Conservation (phyloP, 1,139 yeast genomes). For the Keqinozyma sinolaborantium region DNA sequence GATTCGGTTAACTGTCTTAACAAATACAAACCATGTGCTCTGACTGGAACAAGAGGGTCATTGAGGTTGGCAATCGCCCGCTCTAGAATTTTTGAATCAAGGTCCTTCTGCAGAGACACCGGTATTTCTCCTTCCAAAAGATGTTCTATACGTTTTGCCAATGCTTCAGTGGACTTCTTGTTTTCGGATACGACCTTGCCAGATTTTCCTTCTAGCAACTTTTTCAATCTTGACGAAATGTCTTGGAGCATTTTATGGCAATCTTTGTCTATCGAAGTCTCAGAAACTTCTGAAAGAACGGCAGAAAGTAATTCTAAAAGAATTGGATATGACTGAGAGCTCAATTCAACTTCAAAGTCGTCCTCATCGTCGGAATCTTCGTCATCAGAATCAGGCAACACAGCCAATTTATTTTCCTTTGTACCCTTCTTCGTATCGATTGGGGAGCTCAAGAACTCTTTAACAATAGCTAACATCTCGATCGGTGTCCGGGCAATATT, state of each 20-base stretch:
- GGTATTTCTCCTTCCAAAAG: constrained; percentile 23
- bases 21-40: constrained; percentile 80
- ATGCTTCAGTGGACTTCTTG: constrained; percentile 20
- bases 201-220: constrained; percentile 8
- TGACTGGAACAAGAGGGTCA: constrained; percentile 78
- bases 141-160: constrained; percentile 25
- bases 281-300: constrained; percentile 42
- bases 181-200: constrained; percentile 5
- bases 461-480: constrained; percentile 55
- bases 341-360: constrained; percentile 17
- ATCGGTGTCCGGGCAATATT: constrained; percentile 59
- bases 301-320: constrained; percentile 55
- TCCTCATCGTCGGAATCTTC: constrained; percentile 46
- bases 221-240: constrained; percentile 23
- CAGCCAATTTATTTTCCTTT: constrained; percentile 1
- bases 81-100: constrained; percentile 25
- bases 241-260: constrained; percentile 19
- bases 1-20: constrained; percentile 55
- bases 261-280: constrained; percentile 20
- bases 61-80: constrained; percentile 65
- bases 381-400: constrained; percentile 30
- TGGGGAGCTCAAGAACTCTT: constrained; percentile 29
- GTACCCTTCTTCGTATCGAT: neutral
- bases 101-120: constrained; percentile 11
- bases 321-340: constrained; percentile 23